Evolutionary conservation across 1,284 basidiomycete species (phyloP), one percentile per base, ranked within the genome.

Genomic region (Cryptococcus neoformans): DNA sequence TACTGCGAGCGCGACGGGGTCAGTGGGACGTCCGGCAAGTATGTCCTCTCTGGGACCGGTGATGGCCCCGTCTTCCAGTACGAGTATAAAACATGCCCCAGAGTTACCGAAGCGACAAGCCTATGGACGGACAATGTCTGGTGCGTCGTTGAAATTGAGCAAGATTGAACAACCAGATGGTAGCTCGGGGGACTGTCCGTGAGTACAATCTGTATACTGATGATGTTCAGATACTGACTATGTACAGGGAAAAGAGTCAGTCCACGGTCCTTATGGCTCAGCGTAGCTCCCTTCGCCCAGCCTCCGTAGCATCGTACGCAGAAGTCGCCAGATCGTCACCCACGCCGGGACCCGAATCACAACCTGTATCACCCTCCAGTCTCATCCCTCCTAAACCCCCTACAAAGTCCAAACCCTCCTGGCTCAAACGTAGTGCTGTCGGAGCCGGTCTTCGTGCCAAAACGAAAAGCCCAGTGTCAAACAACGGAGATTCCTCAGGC

Each of bases 341-440:
- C 35, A 35, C n/a, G 9, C 48, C 39, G 21, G 39, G 38, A 47
- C 12, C 49, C 28, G 39, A 46, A 16, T n/a, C 47, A 34, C 48
- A 47, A 56, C 46, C 50, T 4, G 11, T 39, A n/a, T 68, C 67
- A 9, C 62, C 68, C 11, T 63, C 68, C 36, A 14, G 14, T 28
- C 46, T 47, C 14, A 37, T 45, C 2, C 44, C 50, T 21, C 17
- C 53, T 12, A 72, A 67, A 54, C 67, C 72, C 1, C 37, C 59
- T 3, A 56, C 68, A 3, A 64, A 66, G 39, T 55, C 65, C 12
- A 74, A 74, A 57, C 69, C 72, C 4, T 67, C 62, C 10, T 76
- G 74, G 74, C 60, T 74, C 6, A 62, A 66, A 57, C 63, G 74
- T 10, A 71, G 71, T 0, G 68, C 64, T 45, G 67, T 68, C 42